Evolutionary conservation across 768 basidiomycete species (phyloP), one percentile per base, ranked within the genome.

Genomic region (Agrocybe pediades): DNA sequence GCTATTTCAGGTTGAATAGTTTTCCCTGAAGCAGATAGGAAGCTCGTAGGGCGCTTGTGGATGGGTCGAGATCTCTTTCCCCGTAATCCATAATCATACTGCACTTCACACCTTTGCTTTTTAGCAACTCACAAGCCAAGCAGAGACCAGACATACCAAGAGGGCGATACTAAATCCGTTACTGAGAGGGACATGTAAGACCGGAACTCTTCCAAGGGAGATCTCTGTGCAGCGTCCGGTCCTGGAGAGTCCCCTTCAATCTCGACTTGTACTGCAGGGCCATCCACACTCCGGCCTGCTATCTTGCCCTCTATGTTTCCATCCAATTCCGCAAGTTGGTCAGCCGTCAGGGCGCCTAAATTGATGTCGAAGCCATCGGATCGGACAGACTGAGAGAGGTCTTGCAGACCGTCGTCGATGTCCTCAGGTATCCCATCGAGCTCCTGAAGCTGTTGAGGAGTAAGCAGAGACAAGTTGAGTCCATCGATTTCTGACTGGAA

Each of bases 71-170:
- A 69, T 19, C 87, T 76, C 53, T 71, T 72, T 54, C 87, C 85
- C 25, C 82, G 80, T 36, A 91, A 72, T 2, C 87, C 82, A 62
- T 92, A 92, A 59, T 92, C 88, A 64, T 82, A 84, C 64, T 90
- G 88, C 6, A 90, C 78, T 63, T 90, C 90, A 62, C 90, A 92
- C 90, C 90, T 90, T 61, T 0, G 16, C 13, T 53, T 9, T 23
- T 57, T 24, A 56, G 50, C n/a, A 16, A 17, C 15, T 7, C 4
- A 36, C 45, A 2, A 33, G 9, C 24, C 21, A 6, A 46, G 29
- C 19, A 20, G 15, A 3, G 21, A 50, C 20, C 26, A 27, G 36
- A 67, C 76, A 52, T 67, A 86, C 88, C 87, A 90, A 3, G 81
- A 67, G 8, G 83, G 84, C 11, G 78, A 70, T 23, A 81, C 76